These are phyloP conservation scores for Aphanomyces euteiches DNA, from an alignment of 352 stramenopile genomes.

Conservation along the genomic window DNA sequence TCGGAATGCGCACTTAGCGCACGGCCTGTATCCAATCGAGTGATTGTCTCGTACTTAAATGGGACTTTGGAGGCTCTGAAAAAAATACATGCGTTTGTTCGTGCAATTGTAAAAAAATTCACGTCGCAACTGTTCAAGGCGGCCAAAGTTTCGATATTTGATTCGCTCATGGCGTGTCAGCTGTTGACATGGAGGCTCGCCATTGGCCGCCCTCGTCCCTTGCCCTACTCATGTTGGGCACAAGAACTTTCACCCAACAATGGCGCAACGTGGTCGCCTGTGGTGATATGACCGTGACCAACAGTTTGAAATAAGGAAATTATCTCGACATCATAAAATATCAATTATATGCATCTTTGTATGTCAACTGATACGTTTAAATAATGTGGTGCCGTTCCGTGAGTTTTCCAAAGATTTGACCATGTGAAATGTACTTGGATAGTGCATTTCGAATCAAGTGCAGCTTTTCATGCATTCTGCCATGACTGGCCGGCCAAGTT, in stretches of 20 bases:
- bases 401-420: no score
- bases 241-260: slow-evolving; percentile 16
- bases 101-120: slow-evolving; percentile 3
- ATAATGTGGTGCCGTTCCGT: no score
- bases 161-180: neutral
- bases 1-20: neutral
- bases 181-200: slow-evolving; percentile 7
- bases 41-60: neutral
- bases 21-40: slow-evolving; percentile 1
- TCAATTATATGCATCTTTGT: no score
- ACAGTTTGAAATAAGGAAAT: no score
- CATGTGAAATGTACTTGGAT: no score
- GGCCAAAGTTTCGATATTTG: slow-evolving; percentile 10
- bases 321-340: no score
- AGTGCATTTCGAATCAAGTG: no score
- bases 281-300: neutral
- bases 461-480: no score
- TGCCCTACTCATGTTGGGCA: neutral
- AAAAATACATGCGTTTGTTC: slow-evolving; percentile 11
- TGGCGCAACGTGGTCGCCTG: neutral
- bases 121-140: neutral
- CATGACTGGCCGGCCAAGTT: no score
- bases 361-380: no score
- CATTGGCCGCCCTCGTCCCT: slow-evolving; percentile 4
- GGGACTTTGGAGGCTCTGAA: neutral